Percentiles rank a stretch among this genome's conserved stretches.
Evolutionary conservation across 208 protist species (phyloP).

Genomic region (Leptomonas pyrrhocoris): DNA sequence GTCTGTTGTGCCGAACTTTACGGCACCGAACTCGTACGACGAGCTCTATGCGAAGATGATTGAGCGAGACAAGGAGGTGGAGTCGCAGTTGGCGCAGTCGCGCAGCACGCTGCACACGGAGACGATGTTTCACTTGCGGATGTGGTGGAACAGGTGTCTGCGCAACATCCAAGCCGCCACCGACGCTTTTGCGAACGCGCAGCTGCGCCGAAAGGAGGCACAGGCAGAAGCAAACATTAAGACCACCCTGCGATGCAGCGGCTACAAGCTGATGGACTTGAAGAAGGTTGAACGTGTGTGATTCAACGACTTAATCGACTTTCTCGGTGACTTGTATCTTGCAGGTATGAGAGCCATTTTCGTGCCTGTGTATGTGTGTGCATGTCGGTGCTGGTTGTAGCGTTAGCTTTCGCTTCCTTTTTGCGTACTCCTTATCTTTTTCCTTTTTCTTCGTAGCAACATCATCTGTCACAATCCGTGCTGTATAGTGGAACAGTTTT

Average conservation of each 20-base stretch:
- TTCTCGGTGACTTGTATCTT: no score
- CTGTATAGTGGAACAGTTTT: not conserved
- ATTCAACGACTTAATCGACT: no score
- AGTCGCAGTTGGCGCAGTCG: conserved; percentile 41
- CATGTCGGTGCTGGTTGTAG: not conserved
- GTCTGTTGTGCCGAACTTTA: conserved; percentile 59
- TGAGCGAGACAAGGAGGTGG: conserved; percentile 55
- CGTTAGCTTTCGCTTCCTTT: not conserved
- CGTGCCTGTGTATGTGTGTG: no score
- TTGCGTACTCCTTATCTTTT: not conserved
- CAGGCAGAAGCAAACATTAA: conserved; percentile 53
- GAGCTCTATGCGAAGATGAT: conserved; percentile 75
- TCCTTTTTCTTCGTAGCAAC: not conserved
- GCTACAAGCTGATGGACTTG: conserved; percentile 66
- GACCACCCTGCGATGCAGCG: conserved; percentile 51
- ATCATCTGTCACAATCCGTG: not conserved
- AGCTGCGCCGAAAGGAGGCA: conserved; percentile 47
- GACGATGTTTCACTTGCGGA: conserved; percentile 68
- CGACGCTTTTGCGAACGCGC: conserved; percentile 35
- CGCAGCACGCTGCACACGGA: conserved; percentile 81
- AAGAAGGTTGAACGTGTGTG: conserved; percentile 18
- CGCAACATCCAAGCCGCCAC: conserved; percentile 70
- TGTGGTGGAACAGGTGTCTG: conserved; percentile 86
- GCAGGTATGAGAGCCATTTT: no score
- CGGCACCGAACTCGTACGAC: conserved; percentile 74